Percentiles rank a stretch among this genome's conserved stretches.
phyloP scores from a whole-genome alignment of 2,329 filamentous ascomycete species.

The Dryadomyces quercus-mongolicae region DNA sequence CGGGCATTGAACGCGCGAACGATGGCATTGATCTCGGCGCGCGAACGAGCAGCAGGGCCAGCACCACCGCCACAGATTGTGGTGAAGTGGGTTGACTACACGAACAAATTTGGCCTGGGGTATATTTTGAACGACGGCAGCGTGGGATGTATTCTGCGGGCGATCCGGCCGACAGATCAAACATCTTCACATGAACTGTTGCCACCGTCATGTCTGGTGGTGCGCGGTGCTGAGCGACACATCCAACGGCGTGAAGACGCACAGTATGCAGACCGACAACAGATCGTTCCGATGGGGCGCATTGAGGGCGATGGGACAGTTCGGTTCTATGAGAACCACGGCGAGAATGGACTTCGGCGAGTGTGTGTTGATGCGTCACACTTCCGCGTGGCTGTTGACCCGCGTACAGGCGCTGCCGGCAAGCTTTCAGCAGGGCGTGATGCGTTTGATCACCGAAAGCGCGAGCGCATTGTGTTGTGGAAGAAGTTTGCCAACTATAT shows the following conservation, averaged over 20 bases:
- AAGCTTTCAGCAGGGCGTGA: conserved; percentile 52
- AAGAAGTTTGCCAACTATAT: conserved; percentile 67
- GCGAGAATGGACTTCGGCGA: conserved; percentile 48
- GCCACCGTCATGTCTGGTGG: conserved; percentile 60
- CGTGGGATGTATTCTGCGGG: conserved; percentile 56
- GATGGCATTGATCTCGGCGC: conserved; percentile 43
- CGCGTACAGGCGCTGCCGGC: conserved; percentile 42
- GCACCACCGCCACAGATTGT: conserved; percentile 52
- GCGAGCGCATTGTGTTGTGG: conserved; percentile 55
- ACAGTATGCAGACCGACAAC: conserved; percentile 42
- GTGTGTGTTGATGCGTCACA: conserved; percentile 53
- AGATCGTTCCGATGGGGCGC: conserved; percentile 47
- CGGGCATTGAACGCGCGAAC: conserved; percentile 50
- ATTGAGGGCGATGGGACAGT: conserved; percentile 27
- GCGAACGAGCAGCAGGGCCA: conserved; percentile 40
- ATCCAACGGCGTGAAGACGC: conserved; percentile 48
- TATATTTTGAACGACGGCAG: conserved; percentile 76
- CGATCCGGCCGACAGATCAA: conserved; percentile 34
- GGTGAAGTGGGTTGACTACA: conserved; percentile 81
- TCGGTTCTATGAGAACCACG: conserved; percentile 64
- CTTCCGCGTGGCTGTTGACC: conserved; percentile 42
- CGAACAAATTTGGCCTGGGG: conserved; percentile 73
- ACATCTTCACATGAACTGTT: conserved; percentile 28
- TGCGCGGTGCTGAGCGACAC: conserved; percentile 59
- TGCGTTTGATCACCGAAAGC: conserved; percentile 52